These are phyloP conservation scores for Avena insularis DNA, from an alignment of 176 grass and related monocot species.

Conservation along the genomic window DNA sequence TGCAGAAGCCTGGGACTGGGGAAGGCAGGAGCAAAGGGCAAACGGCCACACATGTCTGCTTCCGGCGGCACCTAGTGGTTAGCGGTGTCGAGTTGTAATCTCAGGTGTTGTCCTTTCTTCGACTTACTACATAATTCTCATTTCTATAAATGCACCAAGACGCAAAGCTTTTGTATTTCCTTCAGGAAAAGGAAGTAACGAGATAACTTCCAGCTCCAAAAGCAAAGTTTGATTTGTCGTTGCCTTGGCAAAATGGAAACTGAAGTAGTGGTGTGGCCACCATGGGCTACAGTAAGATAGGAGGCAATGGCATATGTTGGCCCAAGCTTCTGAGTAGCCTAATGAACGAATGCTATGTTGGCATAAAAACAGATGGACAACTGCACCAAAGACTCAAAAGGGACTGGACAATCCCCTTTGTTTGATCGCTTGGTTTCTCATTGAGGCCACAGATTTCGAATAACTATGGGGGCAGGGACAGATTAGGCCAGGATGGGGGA, in stretches of 20 bases:
- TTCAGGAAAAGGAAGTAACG: neutral
- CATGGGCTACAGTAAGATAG: neutral
- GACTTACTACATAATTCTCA: too few relatives aligned
- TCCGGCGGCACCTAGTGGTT: too few relatives aligned
- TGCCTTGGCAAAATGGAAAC: neutral
- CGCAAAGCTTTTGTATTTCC: too few relatives aligned
- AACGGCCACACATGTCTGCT: too few relatives aligned
- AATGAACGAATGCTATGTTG: neutral
- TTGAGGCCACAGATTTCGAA: neutral
- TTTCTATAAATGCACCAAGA: too few relatives aligned
- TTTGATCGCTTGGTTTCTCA: neutral
- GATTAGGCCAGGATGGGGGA: neutral
- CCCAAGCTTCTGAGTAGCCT: neutral
- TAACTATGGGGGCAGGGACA: neutral
- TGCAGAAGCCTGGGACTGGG: too few relatives aligned
- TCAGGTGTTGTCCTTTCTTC: too few relatives aligned
- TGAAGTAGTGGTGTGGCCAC: neutral
- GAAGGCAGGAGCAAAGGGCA: too few relatives aligned
- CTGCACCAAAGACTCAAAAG: neutral
- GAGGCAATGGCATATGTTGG: neutral
- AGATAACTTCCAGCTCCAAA: neutral
- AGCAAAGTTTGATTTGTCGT: neutral
- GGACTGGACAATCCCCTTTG: neutral
- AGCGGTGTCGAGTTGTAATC: too few relatives aligned
- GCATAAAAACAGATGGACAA: neutral